Conservation (phyloP, 2,329 filamentous ascomycete species). For the Xylariaceae sp. region DNA sequence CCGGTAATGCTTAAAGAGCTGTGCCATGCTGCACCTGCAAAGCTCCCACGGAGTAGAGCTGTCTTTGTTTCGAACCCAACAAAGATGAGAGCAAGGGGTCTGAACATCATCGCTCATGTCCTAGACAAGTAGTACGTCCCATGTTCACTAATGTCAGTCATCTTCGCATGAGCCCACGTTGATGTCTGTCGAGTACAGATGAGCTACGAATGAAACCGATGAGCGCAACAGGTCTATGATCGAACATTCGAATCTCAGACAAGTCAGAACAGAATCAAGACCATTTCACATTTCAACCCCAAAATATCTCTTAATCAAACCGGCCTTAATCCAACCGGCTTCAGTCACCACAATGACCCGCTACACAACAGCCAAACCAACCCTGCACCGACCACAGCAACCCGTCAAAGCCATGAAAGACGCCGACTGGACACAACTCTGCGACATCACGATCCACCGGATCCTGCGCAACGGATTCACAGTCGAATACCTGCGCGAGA, state of each 20-base stretch:
- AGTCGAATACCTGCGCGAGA: constrained; percentile 6
- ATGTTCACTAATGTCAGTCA: too few relatives aligned
- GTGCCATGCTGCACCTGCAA: background rate
- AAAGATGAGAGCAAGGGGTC: background rate
- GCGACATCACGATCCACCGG: constrained; percentile 14
- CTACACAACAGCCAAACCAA: background rate
- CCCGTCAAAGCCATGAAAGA: background rate
- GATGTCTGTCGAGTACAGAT: background rate
- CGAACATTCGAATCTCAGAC: background rate
- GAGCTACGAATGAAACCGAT: background rate
- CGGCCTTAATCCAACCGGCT: too few relatives aligned
- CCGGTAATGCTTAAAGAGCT: background rate
- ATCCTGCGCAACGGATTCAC: constrained; percentile 17
- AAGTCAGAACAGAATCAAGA: background rate
- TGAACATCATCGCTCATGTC: too few relatives aligned
- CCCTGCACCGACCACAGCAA: background rate
- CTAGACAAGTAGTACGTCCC: too few relatives aligned
- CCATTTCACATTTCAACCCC: background rate
- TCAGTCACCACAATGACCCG: constrained; percentile 1
- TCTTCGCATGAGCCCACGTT: background rate
- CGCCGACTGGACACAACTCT: constrained; percentile 5
- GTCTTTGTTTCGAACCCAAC: background rate
- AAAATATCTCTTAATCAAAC: too few relatives aligned
- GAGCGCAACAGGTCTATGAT: background rate
- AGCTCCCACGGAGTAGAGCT: background rate